Evolutionary conservation across 1,284 basidiomycete genomes (phyloP).

Genomic region (Boletus albobrunnescens): DNA sequence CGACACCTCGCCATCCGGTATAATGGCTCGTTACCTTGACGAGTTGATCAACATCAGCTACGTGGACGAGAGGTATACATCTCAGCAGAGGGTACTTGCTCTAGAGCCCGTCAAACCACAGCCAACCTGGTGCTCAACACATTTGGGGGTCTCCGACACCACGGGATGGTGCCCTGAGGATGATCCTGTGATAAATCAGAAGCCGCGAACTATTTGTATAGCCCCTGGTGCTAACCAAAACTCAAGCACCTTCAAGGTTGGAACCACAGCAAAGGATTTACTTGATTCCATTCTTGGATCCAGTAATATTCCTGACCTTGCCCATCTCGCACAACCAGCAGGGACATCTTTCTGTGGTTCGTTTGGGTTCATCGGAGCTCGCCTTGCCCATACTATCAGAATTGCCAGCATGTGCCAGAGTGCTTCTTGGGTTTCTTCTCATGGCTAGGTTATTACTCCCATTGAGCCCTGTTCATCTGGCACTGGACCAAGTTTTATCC

Average conservation of each 20-base stretch:
- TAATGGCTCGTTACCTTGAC: constrained; percentile 26
- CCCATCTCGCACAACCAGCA: constrained; percentile 6
- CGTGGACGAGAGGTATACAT: background rate
- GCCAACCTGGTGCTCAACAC: constrained; percentile 10
- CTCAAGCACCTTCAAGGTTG: background rate
- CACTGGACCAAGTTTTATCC: too few relatives aligned
- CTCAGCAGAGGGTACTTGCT: background rate
- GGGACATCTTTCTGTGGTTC: constrained; percentile 27
- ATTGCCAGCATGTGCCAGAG: constrained; percentile 15
- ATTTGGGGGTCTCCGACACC: constrained; percentile 12
- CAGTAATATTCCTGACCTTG: constrained; percentile 1
- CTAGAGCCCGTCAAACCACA: constrained; percentile 17
- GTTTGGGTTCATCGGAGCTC: constrained; percentile 23
- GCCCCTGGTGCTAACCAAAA: constrained; percentile 27
- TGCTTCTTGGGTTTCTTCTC: constrained; percentile 16
- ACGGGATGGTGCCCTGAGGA: constrained; percentile 31
- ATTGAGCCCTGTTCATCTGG: background rate
- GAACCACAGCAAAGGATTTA: constrained; percentile 29
- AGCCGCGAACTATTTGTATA: constrained; percentile 26
- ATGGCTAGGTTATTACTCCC: constrained; percentile 9
- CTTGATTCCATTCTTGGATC: constrained; percentile 30
- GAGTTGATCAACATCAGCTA: constrained; percentile 17
- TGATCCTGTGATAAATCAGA: constrained; percentile 34
- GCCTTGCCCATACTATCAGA: constrained; percentile 22
- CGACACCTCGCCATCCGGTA: constrained; percentile 13